Evolutionary conservation across 495 filamentous ascomycete genomes (phyloP).

Genomic region (Xylaria flabelliformis): DNA sequence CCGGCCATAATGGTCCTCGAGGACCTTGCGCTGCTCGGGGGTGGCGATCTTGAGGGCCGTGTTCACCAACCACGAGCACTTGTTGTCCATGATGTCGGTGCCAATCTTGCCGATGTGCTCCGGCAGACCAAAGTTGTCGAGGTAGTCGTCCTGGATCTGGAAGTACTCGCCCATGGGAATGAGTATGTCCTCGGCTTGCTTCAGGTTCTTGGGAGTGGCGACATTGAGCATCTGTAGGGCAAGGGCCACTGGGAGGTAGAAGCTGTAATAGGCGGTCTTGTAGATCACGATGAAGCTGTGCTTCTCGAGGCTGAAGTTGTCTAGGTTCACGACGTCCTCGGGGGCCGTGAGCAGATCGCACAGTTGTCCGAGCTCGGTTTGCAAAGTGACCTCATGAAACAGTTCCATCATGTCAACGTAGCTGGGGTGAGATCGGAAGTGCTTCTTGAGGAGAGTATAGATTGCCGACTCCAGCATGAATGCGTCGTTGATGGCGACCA

Average conservation of each 20-base stretch:
- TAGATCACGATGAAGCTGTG: slow-evolving; percentile 98
- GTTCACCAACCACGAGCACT: slow-evolving; percentile 97
- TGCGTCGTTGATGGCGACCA: slow-evolving; percentile 97
- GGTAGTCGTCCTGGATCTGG: slow-evolving; percentile 98
- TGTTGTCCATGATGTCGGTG: slow-evolving; percentile 98
- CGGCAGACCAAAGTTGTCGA: slow-evolving; percentile 94
- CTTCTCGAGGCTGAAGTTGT: slow-evolving; percentile 93
- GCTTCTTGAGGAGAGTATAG: slow-evolving; percentile 89
- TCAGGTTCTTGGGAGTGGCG: slow-evolving; percentile 83
- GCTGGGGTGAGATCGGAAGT: slow-evolving; percentile 81
- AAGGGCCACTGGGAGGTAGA: slow-evolving; percentile 97
- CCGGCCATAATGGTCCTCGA: slow-evolving; percentile 85
- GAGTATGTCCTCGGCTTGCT: slow-evolving; percentile 85
- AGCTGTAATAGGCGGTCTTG: slow-evolving; percentile 99
- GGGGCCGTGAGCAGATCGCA: slow-evolving; percentile 96
- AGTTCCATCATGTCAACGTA: slow-evolving; percentile 93
- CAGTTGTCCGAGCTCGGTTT: slow-evolving; percentile 93
- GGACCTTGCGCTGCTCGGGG: slow-evolving; percentile 79
- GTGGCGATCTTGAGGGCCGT: slow-evolving; percentile 80
- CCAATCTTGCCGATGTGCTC: slow-evolving; percentile 95
- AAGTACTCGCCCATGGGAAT: slow-evolving; percentile 99
- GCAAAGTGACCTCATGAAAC: slow-evolving; percentile 91
- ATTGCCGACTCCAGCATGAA: slow-evolving; percentile 94
- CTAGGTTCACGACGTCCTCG: slow-evolving; percentile 86
- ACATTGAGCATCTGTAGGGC: slow-evolving; percentile 81